Evolutionary conservation across 2,329 filamentous ascomycete genomes (phyloP).

Genomic region (Sclerotinia spermophila): DNA sequence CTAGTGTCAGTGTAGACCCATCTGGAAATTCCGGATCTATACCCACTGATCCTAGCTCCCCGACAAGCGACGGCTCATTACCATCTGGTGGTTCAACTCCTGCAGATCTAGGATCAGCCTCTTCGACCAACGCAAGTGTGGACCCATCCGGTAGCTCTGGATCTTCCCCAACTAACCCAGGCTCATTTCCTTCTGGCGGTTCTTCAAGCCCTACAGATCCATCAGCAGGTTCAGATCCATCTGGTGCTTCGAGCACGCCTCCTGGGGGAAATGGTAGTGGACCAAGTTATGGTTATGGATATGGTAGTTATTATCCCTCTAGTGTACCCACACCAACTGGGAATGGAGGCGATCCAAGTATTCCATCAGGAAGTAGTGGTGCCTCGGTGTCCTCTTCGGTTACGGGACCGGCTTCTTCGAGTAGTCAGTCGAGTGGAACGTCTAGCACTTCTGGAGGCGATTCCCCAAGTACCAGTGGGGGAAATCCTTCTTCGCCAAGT

Average conservation of each 20-base stretch:
- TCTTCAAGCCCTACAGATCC: neutral
- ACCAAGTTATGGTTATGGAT: neutral
- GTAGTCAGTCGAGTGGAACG: neutral
- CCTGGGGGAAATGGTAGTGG: neutral
- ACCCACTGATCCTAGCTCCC: neutral
- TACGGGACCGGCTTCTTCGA: neutral
- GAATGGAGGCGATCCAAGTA: neutral
- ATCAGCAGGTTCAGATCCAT: neutral
- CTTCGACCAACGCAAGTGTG: neutral
- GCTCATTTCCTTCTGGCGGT: neutral
- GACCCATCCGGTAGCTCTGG: neutral
- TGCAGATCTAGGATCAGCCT: neutral
- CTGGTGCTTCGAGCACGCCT: neutral
- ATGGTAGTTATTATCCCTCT: neutral
- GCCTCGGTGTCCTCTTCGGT: neutral
- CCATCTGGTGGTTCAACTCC: neutral
- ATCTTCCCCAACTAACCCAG: neutral
- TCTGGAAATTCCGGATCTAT: neutral
- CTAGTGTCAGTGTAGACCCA: neutral
- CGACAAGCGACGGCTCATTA: neutral
- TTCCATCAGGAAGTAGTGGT: neutral
- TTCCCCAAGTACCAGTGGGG: neutral
- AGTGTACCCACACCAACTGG: neutral
- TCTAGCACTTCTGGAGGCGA: neutral
- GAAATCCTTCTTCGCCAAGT: neutral